These are phyloP conservation scores for Drechslerella dactyloides DNA, from an alignment of 2,329 filamentous ascomycete species.

Conservation along the genomic window DNA sequence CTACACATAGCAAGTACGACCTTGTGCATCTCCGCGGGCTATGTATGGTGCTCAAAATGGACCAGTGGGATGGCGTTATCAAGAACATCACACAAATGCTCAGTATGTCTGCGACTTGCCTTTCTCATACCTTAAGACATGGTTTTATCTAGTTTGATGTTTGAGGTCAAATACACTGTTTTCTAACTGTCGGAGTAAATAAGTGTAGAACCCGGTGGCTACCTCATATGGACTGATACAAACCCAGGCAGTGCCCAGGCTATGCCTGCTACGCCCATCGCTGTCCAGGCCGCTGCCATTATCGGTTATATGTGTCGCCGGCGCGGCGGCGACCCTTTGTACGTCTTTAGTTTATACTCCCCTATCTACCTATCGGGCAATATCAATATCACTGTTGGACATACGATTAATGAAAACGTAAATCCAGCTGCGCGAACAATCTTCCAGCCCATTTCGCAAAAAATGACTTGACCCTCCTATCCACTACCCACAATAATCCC, in stretches of 20 bases:
- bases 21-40: constrained; percentile 2
- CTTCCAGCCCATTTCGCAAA: neutral
- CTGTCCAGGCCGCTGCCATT: neutral
- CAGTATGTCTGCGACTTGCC: neutral
- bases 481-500: neutral
- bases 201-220: neutral
- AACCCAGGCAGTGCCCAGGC: neutral
- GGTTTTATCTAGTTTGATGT: neutral
- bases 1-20: constrained; percentile 1
- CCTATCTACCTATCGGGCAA: neutral
- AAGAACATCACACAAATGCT: constrained; percentile 4
- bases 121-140: neutral
- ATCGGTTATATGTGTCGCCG: neutral
- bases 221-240: neutral
- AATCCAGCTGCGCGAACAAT: neutral
- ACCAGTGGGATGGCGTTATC: constrained; percentile 3
- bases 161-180: too few species aligned
- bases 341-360: neutral
- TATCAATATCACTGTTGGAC: neutral
- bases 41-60: constrained; percentile 7
- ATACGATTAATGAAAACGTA: neutral
- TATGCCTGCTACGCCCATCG: neutral
- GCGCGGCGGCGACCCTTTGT: neutral
- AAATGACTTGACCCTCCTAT: neutral
- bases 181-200: neutral